Conservation (phyloP, 306 rosid species). For the Begonia fuchsioides region DNA sequence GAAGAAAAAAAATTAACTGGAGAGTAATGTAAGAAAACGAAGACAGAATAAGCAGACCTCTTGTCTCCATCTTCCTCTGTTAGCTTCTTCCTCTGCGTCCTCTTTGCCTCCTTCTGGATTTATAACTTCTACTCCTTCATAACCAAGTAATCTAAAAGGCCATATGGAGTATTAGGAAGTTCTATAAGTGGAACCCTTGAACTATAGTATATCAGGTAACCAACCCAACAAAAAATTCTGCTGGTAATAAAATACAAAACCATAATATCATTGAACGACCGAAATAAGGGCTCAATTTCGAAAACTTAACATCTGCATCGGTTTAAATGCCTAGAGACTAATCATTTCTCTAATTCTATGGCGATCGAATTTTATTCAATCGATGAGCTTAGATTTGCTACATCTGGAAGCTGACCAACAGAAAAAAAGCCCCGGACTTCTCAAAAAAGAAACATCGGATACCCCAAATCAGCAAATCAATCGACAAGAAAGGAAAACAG, state of each 20-base stretch:
- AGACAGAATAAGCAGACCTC: conserved; percentile 28
- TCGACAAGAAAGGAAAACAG: background rate
- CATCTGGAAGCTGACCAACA: no score
- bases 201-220: background rate
- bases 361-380: no score
- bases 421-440: background rate
- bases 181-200: background rate
- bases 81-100: conserved; percentile 65
- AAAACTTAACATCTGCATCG: no score
- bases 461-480: background rate
- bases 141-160: conserved; percentile 38
- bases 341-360: no score
- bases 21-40: background rate
- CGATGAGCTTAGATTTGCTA: no score
- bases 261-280: no score
- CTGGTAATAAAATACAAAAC: no score
- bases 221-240: no score
- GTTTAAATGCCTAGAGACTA: no score
- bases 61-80: conserved; percentile 76
- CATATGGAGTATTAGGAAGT: no score
- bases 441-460: background rate
- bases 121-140: conserved; percentile 75
- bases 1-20: background rate
- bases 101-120: conserved; percentile 84
- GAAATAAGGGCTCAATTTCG: no score